Evolutionary conservation across 495 filamentous ascomycete species (phyloP).

Genomic region (Physcia stellaris): DNA sequence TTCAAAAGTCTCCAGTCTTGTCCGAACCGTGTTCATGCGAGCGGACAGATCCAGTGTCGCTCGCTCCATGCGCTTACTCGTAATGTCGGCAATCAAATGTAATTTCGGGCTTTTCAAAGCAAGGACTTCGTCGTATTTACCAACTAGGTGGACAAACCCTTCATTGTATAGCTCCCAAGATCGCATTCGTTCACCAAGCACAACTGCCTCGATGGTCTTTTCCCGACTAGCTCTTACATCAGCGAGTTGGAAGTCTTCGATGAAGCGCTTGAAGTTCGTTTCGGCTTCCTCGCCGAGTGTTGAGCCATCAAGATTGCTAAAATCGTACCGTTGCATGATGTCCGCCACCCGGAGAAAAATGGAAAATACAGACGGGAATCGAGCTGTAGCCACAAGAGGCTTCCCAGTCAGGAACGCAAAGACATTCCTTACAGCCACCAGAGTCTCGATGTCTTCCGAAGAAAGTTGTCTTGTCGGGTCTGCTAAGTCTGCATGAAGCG

Average conservation of each 20-base stretch:
- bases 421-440: conserved; percentile 73
- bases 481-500: conserved; percentile 35
- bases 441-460: conserved; percentile 46
- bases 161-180: conserved; percentile 76
- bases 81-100: conserved; percentile 50
- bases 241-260: conserved; percentile 59
- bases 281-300: conserved; percentile 72
- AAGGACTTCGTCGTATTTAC: conserved; percentile 66
- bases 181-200: conserved; percentile 75
- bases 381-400: conserved; percentile 63
- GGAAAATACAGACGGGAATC: conserved; percentile 52
- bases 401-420: conserved; percentile 79
- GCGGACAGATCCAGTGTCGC: conserved; percentile 64
- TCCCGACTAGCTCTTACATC: conserved; percentile 76
- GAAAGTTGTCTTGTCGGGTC: conserved; percentile 25
- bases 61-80: conserved; percentile 66
- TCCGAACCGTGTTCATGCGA: conserved; percentile 50
- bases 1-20: conserved; percentile 67
- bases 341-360: conserved; percentile 60
- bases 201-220: conserved; percentile 79
- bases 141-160: conserved; percentile 84
- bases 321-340: conserved; percentile 59
- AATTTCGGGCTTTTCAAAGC: conserved; percentile 55
- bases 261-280: conserved; percentile 58
- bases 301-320: conserved; percentile 66